These are phyloP conservation scores for Pterulicium gracile DNA, from an alignment of 1,284 basidiomycete species.

Conservation along the genomic window DNA sequence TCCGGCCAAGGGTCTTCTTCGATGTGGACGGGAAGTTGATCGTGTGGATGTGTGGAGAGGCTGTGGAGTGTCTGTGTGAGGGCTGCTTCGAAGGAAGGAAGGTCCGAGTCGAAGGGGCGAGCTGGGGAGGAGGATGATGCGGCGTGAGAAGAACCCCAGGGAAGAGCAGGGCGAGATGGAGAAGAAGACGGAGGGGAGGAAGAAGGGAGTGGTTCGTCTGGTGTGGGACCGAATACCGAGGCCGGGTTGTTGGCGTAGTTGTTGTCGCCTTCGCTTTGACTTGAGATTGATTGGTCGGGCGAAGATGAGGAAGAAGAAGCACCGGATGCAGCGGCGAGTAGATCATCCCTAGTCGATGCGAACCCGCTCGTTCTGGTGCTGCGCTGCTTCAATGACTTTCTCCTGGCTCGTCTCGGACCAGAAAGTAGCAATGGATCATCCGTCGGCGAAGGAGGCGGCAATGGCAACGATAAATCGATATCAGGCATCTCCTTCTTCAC, in stretches of 20 bases:
- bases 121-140: constrained; percentile 13
- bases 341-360: constrained; percentile 1
- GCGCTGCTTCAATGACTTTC: neutral
- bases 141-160: constrained; percentile 9
- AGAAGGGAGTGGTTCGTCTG: neutral
- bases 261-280: neutral
- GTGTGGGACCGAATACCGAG: constrained; percentile 1
- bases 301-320: neutral
- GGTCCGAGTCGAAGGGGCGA: neutral
- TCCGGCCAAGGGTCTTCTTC: constrained; percentile 7
- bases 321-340: constrained; percentile 10
- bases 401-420: constrained; percentile 20
- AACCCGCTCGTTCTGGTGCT: constrained; percentile 1
- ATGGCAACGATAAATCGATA: constrained; percentile 43
- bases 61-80: neutral
- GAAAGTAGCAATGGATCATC: constrained; percentile 62
- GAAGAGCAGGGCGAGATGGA: neutral
- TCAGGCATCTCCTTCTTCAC: constrained; percentile 56
- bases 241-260: neutral
- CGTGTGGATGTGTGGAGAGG: neutral
- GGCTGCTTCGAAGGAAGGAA: neutral
- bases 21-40: constrained; percentile 21
- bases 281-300: neutral
- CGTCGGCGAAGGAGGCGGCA: constrained; percentile 59
- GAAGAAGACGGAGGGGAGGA: constrained; percentile 12